These are phyloP conservation scores for Cladosporium sp. DNA, from an alignment of 2,329 filamentous ascomycete species.

Conservation along the genomic window DNA sequence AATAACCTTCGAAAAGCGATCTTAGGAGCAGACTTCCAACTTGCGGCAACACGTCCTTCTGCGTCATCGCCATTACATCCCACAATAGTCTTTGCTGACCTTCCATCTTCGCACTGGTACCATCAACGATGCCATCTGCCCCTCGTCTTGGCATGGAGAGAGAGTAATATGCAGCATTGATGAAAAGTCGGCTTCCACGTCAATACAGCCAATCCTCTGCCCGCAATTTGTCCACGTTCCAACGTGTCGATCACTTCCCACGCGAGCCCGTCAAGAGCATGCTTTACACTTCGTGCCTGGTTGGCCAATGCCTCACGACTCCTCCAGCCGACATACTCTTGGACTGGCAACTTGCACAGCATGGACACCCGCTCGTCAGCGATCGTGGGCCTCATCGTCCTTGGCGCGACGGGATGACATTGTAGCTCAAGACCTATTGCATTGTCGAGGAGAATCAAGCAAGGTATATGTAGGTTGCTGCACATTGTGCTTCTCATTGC, in stretches of 20 bases:
- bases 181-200: neutral
- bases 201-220: slow-evolving; percentile 1
- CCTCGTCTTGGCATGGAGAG: neutral
- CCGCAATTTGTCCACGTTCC: neutral
- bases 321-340: neutral
- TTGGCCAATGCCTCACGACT: neutral
- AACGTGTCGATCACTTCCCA: slow-evolving; percentile 2
- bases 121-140: neutral
- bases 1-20: no score
- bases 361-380: neutral
- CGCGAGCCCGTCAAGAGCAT: slow-evolving; percentile 10
- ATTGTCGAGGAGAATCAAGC: neutral
- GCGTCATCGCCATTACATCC: no score
- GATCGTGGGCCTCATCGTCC: neutral
- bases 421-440: neutral
- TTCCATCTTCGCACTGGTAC: slow-evolving; percentile 7
- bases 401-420: neutral
- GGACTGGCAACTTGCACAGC: neutral
- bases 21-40: no score
- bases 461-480: slow-evolving; percentile 8
- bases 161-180: neutral
- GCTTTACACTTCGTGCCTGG: neutral
- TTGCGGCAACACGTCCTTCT: no score
- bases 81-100: neutral
- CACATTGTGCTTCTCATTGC: neutral